Conservation (phyloP, 768 basidiomycete species). For the Glaciozyma martinii region DNA sequence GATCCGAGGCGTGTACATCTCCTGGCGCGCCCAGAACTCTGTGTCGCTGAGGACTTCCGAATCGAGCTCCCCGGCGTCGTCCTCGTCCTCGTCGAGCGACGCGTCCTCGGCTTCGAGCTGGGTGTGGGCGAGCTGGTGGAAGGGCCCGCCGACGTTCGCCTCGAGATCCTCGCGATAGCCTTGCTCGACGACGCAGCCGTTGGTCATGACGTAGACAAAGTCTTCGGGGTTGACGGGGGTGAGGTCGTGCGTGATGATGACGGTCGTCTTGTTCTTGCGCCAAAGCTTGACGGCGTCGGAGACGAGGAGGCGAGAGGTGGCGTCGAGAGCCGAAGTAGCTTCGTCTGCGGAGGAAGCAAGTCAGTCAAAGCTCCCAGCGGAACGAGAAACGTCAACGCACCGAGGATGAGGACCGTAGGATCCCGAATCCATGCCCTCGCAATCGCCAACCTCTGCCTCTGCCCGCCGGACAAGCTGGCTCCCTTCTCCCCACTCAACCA, state of each 20-base stretch:
- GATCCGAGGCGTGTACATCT: not conserved
- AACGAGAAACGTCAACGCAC: constrained; percentile 45
- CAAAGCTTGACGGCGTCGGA: constrained; percentile 57
- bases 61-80: constrained; percentile 23
- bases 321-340: constrained; percentile 58
- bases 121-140: constrained; percentile 56
- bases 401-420: constrained; percentile 80
- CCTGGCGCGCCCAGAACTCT: not conserved
- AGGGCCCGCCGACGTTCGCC: constrained; percentile 51
- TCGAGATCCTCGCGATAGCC: constrained; percentile 79
- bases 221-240: constrained; percentile 64
- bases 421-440: constrained; percentile 77
- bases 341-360: constrained; percentile 40
- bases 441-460: constrained; percentile 80
- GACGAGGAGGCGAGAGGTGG: constrained; percentile 74
- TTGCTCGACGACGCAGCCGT: constrained; percentile 71
- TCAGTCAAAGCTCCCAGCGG: constrained; percentile 23
- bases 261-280: constrained; percentile 71
- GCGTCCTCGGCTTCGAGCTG: constrained; percentile 51
- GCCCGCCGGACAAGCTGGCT: constrained; percentile 66
- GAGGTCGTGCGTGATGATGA: constrained; percentile 93
- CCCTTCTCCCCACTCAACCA: constrained; percentile 59
- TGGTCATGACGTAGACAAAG: constrained; percentile 85
- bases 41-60: not conserved
- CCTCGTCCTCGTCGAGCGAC: constrained; percentile 45